phyloP scores from a whole-genome alignment of 306 rosid species.

The Cucurbita pepo region DNA sequence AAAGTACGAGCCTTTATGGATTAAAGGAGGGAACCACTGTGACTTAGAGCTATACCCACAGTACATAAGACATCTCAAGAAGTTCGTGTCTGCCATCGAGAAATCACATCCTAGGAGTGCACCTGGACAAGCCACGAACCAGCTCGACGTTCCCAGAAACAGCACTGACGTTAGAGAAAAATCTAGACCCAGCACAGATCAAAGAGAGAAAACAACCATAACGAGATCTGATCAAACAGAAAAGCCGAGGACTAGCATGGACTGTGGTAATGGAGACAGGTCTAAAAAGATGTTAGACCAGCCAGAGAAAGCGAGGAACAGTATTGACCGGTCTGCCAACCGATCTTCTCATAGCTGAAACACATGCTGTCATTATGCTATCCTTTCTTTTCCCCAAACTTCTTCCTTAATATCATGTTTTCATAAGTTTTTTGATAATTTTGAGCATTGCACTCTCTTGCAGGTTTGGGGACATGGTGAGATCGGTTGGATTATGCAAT shows the following conservation, averaged over 20 bases:
- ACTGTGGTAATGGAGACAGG: conserved; percentile 55
- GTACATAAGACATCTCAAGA: conserved; percentile 81
- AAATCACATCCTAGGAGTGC: conserved; percentile 30
- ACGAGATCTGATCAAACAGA: conserved; percentile 56
- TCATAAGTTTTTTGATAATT: conserved; percentile 10
- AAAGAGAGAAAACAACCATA: conserved; percentile 18
- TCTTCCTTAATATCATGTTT: not conserved
- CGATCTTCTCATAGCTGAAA: not conserved
- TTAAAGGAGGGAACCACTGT: conserved; percentile 89
- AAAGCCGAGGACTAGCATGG: conserved; percentile 36
- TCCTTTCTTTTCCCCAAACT: not conserved
- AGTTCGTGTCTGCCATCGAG: conserved; percentile 50
- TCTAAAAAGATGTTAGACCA: conserved; percentile 38
- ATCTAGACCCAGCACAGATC: conserved; percentile 29
- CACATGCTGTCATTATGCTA: not conserved
- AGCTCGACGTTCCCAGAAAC: conserved; percentile 44
- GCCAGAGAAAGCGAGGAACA: conserved; percentile 16
- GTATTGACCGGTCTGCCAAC: conserved; percentile 30
- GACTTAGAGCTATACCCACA: conserved; percentile 80
- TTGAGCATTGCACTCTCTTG: conserved; percentile 16
- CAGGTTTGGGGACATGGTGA: conserved; percentile 87
- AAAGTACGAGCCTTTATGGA: conserved; percentile 93
- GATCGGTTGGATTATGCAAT: conserved; percentile 83
- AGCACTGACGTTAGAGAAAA: conserved; percentile 73
- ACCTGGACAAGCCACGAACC: conserved; percentile 24